These are phyloP conservation scores for Russula sp. DNA, from an alignment of 768 basidiomycete genomes.

Conservation along the genomic window DNA sequence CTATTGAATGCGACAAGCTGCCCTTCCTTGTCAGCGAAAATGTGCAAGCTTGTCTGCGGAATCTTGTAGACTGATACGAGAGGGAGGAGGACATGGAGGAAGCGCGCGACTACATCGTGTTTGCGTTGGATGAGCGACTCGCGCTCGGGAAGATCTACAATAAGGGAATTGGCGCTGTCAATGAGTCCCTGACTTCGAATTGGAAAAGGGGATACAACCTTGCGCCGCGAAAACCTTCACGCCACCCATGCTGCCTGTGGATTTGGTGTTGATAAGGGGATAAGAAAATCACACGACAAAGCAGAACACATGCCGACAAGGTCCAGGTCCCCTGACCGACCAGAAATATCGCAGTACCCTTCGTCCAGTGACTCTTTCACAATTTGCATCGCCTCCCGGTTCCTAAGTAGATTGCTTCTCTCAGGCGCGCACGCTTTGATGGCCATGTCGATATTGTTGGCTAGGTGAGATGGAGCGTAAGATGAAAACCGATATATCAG, in stretches of 20 bases:
- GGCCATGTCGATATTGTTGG: constrained; percentile 34
- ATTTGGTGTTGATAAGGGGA: not conserved
- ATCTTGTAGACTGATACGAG: constrained; percentile 68
- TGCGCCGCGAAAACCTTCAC: constrained; percentile 1
- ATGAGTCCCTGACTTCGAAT: not conserved
- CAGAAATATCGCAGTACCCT: constrained; percentile 76
- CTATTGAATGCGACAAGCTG: constrained; percentile 92
- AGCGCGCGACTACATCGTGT: constrained; percentile 55
- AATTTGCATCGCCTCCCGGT: constrained; percentile 58
- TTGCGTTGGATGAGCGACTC: constrained; percentile 45
- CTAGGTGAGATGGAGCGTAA: constrained; percentile 2
- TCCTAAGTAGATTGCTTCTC: constrained; percentile 50
- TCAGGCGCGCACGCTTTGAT: constrained; percentile 74
- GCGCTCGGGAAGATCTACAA: constrained; percentile 49
- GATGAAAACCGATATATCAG: not conserved
- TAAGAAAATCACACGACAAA: not conserved
- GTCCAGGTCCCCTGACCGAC: constrained; percentile 50
- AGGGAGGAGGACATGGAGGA: constrained; percentile 60
- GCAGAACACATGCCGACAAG: constrained; percentile 43
- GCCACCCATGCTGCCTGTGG: constrained; percentile 5
- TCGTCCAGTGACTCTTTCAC: constrained; percentile 73
- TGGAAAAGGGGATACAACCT: constrained; percentile 4
- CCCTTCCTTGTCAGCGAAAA: constrained; percentile 80
- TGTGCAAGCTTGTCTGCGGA: constrained; percentile 63
- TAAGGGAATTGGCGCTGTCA: not conserved